Conservation (phyloP, 2,329 filamentous ascomycete species). For the Curvularia lunata region DNA sequence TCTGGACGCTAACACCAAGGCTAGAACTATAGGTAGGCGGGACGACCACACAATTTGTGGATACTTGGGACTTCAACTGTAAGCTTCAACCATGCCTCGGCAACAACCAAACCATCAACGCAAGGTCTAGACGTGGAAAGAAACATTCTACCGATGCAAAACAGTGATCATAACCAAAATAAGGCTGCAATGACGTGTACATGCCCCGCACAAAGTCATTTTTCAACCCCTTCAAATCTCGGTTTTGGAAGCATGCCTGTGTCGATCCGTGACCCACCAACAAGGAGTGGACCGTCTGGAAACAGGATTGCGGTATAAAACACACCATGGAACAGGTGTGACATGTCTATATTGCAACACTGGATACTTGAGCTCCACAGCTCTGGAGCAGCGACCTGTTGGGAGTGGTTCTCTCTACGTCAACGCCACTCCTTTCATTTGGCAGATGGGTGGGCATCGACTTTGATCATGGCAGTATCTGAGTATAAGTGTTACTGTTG, state of each 20-base stretch:
- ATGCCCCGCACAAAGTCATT: neutral
- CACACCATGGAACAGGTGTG: slow-evolving; percentile 22
- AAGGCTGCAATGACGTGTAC: neutral
- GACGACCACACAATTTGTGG: neutral
- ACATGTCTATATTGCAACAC: slow-evolving; percentile 9
- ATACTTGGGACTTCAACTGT: neutral
- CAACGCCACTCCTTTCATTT: slow-evolving; percentile 11
- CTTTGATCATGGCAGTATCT: slow-evolving; percentile 12
- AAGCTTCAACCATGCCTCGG: neutral
- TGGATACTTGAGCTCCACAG: slow-evolving; percentile 11
- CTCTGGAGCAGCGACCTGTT: slow-evolving; percentile 20
- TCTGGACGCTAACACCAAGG: neutral
- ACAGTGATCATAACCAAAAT: neutral
- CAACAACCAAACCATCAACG: neutral
- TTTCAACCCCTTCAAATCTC: slow-evolving; percentile 22
- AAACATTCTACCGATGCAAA: neutral
- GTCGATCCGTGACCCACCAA: slow-evolving; percentile 24
- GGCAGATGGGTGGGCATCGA: slow-evolving; percentile 16
- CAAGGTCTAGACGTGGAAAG: neutral
- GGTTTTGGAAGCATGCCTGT: slow-evolving; percentile 19
- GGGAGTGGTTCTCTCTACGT: slow-evolving; percentile 17
- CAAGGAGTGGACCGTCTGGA: slow-evolving; percentile 13
- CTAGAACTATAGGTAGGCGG: neutral
- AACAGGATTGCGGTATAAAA: slow-evolving; percentile 5
- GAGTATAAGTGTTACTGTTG: slow-evolving; percentile 23